These are phyloP conservation scores for Agastache rugosa DNA, from an alignment of 257 asterid genomes.

Conservation along the genomic window DNA sequence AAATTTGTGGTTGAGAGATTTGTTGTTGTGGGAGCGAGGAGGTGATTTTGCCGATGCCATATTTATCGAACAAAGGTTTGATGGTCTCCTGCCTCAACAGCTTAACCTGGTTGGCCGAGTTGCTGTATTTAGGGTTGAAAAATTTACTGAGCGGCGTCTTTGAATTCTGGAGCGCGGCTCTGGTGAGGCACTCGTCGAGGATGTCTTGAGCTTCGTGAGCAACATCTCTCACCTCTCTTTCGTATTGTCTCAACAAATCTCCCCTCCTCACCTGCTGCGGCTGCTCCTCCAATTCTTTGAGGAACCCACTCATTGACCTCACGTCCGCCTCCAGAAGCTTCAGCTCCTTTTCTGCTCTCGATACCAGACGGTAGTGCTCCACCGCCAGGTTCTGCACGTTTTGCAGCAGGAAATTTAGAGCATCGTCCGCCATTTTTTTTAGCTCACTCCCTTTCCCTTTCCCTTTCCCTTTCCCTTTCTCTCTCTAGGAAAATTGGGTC, in stretches of 20 bases:
- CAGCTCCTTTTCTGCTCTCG: constrained; percentile 23
- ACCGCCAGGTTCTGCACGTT: neutral
- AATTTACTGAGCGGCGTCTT: neutral
- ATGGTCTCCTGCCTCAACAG: neutral
- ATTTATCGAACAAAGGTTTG: neutral
- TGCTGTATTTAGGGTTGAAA: neutral
- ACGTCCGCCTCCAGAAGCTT: constrained; percentile 14
- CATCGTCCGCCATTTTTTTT: constrained; percentile 29
- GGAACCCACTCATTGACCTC: neutral
- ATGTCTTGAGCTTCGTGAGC: constrained; percentile 35
- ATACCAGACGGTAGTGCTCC: neutral
- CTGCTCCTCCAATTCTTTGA: constrained; percentile 1
- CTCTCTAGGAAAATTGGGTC: no score
- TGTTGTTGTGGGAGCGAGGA: no score
- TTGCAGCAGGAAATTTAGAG: constrained; percentile 27
- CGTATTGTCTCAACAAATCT: neutral
- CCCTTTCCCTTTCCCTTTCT: no score
- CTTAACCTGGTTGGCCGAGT: constrained; percentile 2
- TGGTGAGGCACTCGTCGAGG: constrained; percentile 24
- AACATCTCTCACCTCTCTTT: constrained; percentile 28
- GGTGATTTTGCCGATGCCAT: neutral
- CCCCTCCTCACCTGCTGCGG: neutral
- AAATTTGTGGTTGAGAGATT: neutral
- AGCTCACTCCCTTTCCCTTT: no score
- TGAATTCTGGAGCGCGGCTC: neutral